Evolutionary conservation across 179 eudicot species (phyloP).

Genomic region (Spergularia azorica): DNA sequence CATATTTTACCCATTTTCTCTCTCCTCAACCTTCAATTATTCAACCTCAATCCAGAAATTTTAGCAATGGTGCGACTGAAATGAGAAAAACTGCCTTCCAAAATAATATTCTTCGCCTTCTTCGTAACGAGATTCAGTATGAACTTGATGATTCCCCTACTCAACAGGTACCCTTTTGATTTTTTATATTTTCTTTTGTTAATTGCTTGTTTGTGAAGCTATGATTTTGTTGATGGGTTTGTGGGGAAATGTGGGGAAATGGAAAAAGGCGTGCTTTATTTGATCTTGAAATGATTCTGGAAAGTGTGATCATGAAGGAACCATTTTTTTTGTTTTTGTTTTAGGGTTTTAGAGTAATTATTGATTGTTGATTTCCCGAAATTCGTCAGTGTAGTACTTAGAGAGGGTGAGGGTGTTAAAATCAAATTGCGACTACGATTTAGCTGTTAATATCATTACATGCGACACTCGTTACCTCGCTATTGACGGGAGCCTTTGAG

Average conservation of each 20-base stretch:
- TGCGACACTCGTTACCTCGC: too few relatives aligned
- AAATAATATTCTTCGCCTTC: not conserved
- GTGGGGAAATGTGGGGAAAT: not conserved
- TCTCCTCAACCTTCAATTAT: constrained; percentile 12
- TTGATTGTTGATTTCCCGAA: not conserved
- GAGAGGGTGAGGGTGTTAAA: not conserved
- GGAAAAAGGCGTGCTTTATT: not conserved
- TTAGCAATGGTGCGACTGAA: not conserved
- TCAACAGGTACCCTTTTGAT: not conserved
- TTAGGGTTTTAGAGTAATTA: not conserved
- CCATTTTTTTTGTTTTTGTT: not conserved
- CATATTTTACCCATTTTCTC: not conserved
- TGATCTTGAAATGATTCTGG: not conserved
- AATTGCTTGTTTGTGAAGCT: not conserved
- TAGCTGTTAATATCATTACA: too few relatives aligned
- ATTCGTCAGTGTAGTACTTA: not conserved
- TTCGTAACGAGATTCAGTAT: not conserved
- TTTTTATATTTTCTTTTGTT: not conserved
- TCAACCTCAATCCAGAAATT: constrained; percentile 20
- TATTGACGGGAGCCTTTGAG: too few relatives aligned
- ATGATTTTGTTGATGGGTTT: constrained; percentile 4
- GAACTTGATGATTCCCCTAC: constrained; percentile 12
- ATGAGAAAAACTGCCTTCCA: not conserved
- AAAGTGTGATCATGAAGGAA: not conserved
- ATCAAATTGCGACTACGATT: too few relatives aligned